A percentile compares a stretch with the other conserved stretches of the same genome.
These are phyloP conservation scores for Metschnikowia santaceciliae DNA, from an alignment of 805 yeast genomes.

Conservation along the genomic window DNA sequence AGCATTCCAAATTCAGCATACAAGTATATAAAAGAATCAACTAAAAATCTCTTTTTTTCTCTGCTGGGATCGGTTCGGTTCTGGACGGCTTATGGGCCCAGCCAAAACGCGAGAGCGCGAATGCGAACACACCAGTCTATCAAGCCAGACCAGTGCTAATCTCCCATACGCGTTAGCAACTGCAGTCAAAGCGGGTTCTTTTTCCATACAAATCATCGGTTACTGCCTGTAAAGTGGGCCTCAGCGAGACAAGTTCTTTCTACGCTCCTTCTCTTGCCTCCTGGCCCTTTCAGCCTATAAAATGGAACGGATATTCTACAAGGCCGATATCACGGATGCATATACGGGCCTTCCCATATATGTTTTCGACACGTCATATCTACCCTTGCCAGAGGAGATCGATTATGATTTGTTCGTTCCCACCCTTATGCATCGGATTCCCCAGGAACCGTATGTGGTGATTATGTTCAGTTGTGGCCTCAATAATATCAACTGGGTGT, in stretches of 20 bases:
- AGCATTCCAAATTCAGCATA: neutral
- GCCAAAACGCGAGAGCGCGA: neutral
- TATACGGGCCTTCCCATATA: conserved; percentile 61
- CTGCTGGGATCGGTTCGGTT: neutral
- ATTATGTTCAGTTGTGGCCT: conserved; percentile 84
- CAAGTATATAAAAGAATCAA: neutral
- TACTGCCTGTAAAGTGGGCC: neutral
- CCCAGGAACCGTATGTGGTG: conserved; percentile 59
- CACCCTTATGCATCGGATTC: conserved; percentile 53
- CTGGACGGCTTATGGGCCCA: neutral
- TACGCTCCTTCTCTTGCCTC: neutral
- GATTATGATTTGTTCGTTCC: conserved; percentile 52
- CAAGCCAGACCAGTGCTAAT: neutral
- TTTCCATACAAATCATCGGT: neutral
- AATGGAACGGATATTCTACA: conserved; percentile 50
- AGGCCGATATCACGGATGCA: conserved; percentile 63
- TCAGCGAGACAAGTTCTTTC: neutral
- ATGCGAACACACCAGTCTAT: neutral
- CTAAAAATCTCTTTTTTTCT: too few species aligned
- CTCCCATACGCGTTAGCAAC: neutral
- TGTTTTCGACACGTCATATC: conserved; percentile 76
- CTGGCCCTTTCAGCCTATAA: neutral
- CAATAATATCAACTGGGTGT: conserved; percentile 60
- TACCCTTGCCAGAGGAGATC: conserved; percentile 55
- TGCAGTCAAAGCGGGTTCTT: neutral